Conservation (phyloP, 257 asterid species). For the Dorcoceras hygrometricum region DNA sequence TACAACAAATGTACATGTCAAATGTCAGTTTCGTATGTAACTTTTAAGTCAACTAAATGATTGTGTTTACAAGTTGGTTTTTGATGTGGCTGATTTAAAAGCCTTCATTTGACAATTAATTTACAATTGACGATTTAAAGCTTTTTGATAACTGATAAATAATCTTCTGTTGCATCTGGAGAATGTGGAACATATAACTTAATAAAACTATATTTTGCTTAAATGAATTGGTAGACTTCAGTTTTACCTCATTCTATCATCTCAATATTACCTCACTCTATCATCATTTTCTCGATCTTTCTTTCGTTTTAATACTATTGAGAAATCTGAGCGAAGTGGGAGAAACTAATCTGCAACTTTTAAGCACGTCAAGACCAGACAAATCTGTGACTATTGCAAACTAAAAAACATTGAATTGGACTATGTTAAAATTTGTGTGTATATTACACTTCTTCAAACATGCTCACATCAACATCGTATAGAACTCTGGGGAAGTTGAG, state of each 20-base stretch:
- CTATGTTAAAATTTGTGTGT: not conserved
- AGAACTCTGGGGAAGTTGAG: not conserved
- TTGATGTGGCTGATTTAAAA: conserved; percentile 4
- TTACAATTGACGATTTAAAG: not conserved
- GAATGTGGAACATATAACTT: conserved; percentile 15
- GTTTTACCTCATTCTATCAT: not conserved
- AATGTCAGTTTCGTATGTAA: not conserved
- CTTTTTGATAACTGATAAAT: not conserved
- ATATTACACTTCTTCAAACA: not conserved
- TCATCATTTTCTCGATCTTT: not conserved
- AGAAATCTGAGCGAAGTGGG: not conserved
- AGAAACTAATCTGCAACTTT: not conserved
- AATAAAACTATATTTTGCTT: conserved; percentile 7
- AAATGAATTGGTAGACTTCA: not conserved
- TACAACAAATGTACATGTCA: not conserved
- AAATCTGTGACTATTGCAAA: not conserved
- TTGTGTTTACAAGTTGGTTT: not conserved
- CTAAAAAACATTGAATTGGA: too few species aligned
- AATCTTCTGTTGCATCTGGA: not conserved
- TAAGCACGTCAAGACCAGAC: not conserved
- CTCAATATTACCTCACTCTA: not conserved
- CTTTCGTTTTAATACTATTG: not conserved
- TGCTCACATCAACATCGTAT: not conserved
- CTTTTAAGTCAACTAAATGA: too few species aligned
- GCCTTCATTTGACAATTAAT: not conserved